Evolutionary conservation across 345 rosid genomes (phyloP).

Genomic region (Tarenaya hassleriana): DNA sequence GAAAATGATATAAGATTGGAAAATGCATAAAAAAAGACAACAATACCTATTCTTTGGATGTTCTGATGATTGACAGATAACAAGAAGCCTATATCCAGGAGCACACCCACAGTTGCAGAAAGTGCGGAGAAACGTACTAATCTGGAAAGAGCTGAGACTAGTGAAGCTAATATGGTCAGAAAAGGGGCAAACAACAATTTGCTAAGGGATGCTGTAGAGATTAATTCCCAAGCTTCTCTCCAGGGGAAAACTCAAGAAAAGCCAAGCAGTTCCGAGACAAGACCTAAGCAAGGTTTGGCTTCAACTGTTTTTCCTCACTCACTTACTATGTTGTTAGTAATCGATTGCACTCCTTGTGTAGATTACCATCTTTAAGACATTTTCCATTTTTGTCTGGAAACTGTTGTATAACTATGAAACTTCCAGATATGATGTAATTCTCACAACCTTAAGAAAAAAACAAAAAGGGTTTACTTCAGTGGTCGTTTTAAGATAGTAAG

Average conservation of each 20-base stretch:
- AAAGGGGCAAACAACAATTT: constrained; percentile 24
- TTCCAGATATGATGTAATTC: neutral
- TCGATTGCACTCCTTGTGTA: neutral
- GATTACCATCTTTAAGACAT: too few species aligned
- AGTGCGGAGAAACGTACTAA: constrained; percentile 17
- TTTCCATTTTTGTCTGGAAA: constrained; percentile 8
- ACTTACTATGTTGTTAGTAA: constrained; percentile 1
- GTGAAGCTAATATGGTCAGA: constrained; percentile 25
- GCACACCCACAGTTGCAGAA: constrained; percentile 23
- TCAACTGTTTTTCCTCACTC: constrained; percentile 8
- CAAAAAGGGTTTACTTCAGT: neutral
- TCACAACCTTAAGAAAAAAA: neutral
- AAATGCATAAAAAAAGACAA: constrained; percentile 1
- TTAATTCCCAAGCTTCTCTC: constrained; percentile 23
- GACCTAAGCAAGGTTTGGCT: constrained; percentile 70
- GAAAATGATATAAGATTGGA: constrained; percentile 7
- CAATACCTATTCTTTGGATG: neutral
- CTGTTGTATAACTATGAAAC: too few species aligned
- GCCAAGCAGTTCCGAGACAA: constrained; percentile 48
- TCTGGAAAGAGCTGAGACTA: constrained; percentile 27
- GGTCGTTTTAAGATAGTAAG: neutral
- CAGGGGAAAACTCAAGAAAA: constrained; percentile 42
- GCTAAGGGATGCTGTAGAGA: constrained; percentile 25
- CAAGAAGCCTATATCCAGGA: constrained; percentile 30
- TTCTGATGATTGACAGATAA: constrained; percentile 38